Percentiles rank a stretch among this genome's conserved stretches.
Evolutionary conservation across 2,329 filamentous ascomycete species (phyloP).

Genomic region (Ophiostoma triangulosporum): DNA sequence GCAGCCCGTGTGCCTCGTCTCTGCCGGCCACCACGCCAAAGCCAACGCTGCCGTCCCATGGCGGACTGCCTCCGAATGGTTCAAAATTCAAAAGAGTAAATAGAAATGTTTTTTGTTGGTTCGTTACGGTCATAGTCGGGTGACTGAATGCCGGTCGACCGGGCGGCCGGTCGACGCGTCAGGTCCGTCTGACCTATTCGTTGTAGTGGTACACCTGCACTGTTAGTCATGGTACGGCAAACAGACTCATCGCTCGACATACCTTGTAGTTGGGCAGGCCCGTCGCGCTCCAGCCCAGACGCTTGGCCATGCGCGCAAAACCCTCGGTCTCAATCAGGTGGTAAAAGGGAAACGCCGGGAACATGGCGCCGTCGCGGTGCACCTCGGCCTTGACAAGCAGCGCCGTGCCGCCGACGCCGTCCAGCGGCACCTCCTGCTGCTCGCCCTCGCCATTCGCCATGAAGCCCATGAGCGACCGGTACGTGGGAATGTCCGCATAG

Average conservation of each 20-base stretch:
- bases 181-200: conserved; percentile 37
- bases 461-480: conserved; percentile 81
- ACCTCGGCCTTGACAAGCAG: conserved; percentile 93
- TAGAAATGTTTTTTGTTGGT: too few relatives aligned
- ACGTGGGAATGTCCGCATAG: conserved; percentile 86
- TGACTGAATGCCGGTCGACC: too few relatives aligned
- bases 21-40: too few relatives aligned
- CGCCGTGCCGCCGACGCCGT: conserved; percentile 88
- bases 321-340: conserved; percentile 96
- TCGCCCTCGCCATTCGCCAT: conserved; percentile 48
- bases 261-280: conserved; percentile 98
- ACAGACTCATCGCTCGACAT: conserved; percentile 19
- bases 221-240: background rate
- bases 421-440: conserved; percentile 57
- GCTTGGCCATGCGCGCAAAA: conserved; percentile 90
- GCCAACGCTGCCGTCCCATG: too few relatives aligned
- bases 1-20: too few relatives aligned
- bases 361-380: conserved; percentile 96
- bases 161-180: background rate
- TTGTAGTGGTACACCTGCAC: conserved; percentile 77
- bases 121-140: too few relatives aligned
- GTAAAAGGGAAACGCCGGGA: conserved; percentile 91
- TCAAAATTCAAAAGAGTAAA: too few relatives aligned
- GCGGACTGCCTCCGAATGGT: too few relatives aligned
- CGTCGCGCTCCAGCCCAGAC: conserved; percentile 71